These are phyloP conservation scores for Daldinia vernicosa DNA, from an alignment of 495 filamentous ascomycete species.

Conservation along the genomic window DNA sequence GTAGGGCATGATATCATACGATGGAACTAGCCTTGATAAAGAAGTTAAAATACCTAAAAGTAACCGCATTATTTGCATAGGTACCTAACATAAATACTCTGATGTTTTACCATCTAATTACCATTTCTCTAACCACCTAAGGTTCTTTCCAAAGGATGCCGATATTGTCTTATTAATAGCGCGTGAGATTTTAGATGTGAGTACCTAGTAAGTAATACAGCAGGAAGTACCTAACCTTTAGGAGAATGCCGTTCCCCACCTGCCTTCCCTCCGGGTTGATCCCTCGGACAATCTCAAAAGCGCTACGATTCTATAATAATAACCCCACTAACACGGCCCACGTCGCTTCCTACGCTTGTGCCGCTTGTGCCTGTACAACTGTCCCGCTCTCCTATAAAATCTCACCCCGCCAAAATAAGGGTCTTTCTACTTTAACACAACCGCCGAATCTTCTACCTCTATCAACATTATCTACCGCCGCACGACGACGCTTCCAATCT, in stretches of 20 bases:
- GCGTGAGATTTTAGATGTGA: not conserved
- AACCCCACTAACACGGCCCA: constrained; percentile 30
- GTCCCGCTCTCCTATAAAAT: constrained; percentile 37
- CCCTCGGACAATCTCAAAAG: constrained; percentile 43
- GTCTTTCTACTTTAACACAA: constrained; percentile 17
- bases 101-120: too few relatives aligned
- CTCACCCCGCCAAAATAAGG: constrained; percentile 42
- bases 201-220: not conserved
- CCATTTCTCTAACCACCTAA: not conserved
- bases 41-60: constrained; percentile 12
- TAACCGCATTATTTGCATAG: not conserved
- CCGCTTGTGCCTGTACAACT: constrained; percentile 7
- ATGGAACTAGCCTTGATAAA: constrained; percentile 12
- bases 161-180: not conserved
- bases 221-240: too few relatives aligned
- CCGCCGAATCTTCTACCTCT: constrained; percentile 6
- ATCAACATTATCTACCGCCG: not conserved
- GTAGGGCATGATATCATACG: constrained; percentile 42
- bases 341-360: constrained; percentile 11
- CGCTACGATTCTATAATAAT: constrained; percentile 32
- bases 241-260: constrained; percentile 36
- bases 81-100: not conserved
- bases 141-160: not conserved
- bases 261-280: constrained; percentile 30
- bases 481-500: constrained; percentile 29